A percentile compares a stretch with the other conserved stretches of the same genome.
phyloP scores from a whole-genome alignment of 306 rosid genomes.

The Cercis canadensis region DNA sequence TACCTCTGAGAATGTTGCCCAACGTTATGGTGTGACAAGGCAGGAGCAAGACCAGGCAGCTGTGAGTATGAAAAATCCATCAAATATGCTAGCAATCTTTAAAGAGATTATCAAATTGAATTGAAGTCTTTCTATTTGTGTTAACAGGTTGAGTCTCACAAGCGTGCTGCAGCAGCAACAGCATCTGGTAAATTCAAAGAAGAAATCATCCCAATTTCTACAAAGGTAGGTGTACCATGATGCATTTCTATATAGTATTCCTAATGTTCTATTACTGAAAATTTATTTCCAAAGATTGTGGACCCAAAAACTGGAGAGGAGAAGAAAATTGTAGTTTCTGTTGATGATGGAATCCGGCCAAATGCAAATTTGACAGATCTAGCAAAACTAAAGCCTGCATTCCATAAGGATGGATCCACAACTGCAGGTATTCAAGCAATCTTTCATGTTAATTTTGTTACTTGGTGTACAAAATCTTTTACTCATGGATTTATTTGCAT shows the following conservation, averaged over 20 bases:
- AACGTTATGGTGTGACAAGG: constrained; percentile 77
- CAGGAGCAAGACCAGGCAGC: constrained; percentile 93
- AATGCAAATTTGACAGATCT: constrained; percentile 61
- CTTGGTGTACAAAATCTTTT: not conserved
- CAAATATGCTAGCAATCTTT: constrained; percentile 23
- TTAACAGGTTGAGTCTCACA: constrained; percentile 82
- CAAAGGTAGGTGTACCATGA: constrained; percentile 62
- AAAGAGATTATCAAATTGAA: not conserved
- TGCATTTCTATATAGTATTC: constrained; percentile 20
- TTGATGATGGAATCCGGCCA: constrained; percentile 86
- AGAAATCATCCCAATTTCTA: constrained; percentile 82
- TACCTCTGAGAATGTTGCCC: constrained; percentile 93
- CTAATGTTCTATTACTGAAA: constrained; percentile 30
- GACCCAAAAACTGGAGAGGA: constrained; percentile 85
- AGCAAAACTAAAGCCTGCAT: constrained; percentile 89
- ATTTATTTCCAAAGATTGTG: constrained; percentile 56
- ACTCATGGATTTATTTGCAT: constrained; percentile 8
- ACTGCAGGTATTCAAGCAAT: constrained; percentile 69
- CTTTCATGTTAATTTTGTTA: constrained; percentile 25
- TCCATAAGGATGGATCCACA: constrained; percentile 76
- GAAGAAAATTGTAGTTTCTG: constrained; percentile 67
- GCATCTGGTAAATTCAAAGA: constrained; percentile 89
- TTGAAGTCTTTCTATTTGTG: constrained; percentile 21
- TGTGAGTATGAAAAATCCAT: constrained; percentile 58
- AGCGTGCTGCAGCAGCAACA: constrained; percentile 84